These are phyloP conservation scores for Botrytis tulipae DNA, from an alignment of 2,329 filamentous ascomycete genomes.

Conservation along the genomic window DNA sequence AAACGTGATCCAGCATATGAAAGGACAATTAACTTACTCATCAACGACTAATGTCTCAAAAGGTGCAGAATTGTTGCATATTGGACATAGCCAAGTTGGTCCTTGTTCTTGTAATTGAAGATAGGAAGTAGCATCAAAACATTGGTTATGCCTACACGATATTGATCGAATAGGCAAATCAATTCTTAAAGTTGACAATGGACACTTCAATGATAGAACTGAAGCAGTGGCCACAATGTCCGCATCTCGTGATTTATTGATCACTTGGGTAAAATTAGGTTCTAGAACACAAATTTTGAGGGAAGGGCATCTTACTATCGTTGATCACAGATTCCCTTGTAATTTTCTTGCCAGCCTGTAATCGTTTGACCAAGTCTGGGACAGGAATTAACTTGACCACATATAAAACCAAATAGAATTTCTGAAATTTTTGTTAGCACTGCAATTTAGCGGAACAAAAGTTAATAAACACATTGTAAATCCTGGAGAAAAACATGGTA, in stretches of 20 bases:
- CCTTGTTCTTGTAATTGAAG: conserved; percentile 93
- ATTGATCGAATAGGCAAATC: conserved; percentile 75
- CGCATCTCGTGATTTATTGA: conserved; percentile 75
- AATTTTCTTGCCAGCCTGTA: conserved; percentile 69
- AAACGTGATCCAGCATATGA: conserved; percentile 22
- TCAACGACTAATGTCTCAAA: conserved; percentile 86
- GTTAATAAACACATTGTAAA: conserved; percentile 7
- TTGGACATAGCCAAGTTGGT: conserved; percentile 93
- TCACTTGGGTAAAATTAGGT: conserved; percentile 54
- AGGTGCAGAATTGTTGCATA: conserved; percentile 80
- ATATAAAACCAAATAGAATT: conserved; percentile 69
- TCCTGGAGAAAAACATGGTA: conserved; percentile 24
- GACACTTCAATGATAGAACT: conserved; percentile 88
- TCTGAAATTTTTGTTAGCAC: conserved; percentile 48
- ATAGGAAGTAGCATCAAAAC: conserved; percentile 91
- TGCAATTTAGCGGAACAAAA: not conserved
- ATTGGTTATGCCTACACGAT: conserved; percentile 84
- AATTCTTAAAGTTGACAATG: conserved; percentile 82
- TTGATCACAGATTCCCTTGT: conserved; percentile 76
- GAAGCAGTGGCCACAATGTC: conserved; percentile 89
- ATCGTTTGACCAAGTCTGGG: conserved; percentile 65
- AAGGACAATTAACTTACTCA: conserved; percentile 55
- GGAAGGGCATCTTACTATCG: conserved; percentile 62
- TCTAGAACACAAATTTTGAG: not conserved
- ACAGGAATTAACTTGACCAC: conserved; percentile 73